Evolutionary conservation across 2,329 filamentous ascomycete genomes (phyloP), one percentile per base, ranked within the genome.

Genomic region (Periconia macrospinosa): DNA sequence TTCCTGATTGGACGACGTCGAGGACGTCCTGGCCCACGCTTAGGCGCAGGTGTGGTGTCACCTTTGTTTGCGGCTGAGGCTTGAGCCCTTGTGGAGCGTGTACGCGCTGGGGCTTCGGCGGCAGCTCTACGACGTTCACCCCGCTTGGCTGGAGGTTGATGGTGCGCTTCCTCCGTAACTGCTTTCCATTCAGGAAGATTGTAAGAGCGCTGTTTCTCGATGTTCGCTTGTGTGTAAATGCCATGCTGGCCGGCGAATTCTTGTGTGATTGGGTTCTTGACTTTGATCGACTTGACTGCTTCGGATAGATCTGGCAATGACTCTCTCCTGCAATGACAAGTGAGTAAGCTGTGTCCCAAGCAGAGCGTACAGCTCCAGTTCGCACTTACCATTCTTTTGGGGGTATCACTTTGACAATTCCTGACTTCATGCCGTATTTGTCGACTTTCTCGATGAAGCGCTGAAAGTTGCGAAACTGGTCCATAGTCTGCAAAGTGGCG

Each of bases 201-300:
- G 78, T 99, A 99, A 14, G 92, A 92, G 71, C 94, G 85, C 72
- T 95, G 91, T 76, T 97, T 95, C 67, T 97, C 87, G 55, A 99
- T 92, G 70, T 99, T 99, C 68, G 94, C 91, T 74, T 99, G 94
- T 35, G 93, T 93, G 72, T 97, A 99, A 52, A 91, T 95, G 52
- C 94, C 95, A 70, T 93, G 91, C 48, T 90, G 91, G 41, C 94
- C 94, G 81, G 95, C 93, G 66, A 99, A 99, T 67, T 99, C 94
- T 75, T 99, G 94, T 70, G 92, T 96, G 72, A 99, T 97, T 3
- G 94, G 94, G 61, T 99, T 95, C 75, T 93, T 93, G 68, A 99
- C 92, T 69, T 87, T 88, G 73, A 99, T 90, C 57, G 89, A 87
- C 76, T 97, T 97, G 60, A 99, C 84, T 47, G 91, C 83, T 66